These are phyloP conservation scores for Eucommia ulmoides DNA, from an alignment of 257 asterid species.

Conservation along the genomic window DNA sequence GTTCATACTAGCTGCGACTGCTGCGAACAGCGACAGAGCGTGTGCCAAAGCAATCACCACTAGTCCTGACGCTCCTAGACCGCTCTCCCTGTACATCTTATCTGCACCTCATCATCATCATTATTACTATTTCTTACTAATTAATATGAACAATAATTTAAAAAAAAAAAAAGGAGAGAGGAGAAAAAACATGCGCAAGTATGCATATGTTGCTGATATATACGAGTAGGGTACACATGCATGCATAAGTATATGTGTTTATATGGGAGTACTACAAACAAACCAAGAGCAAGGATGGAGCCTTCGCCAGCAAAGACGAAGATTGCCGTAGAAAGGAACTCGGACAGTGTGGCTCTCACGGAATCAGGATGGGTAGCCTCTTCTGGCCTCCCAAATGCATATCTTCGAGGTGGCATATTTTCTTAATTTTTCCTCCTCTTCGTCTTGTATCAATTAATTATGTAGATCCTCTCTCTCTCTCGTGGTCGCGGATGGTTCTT, in stretches of 20 bases:
- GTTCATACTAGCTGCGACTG: slow-evolving; percentile 74
- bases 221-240: too few relatives aligned
- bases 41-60: slow-evolving; percentile 58
- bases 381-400: slow-evolving; percentile 70
- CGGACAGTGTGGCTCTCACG: slow-evolving; percentile 67
- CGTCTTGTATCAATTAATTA: too few relatives aligned
- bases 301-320: slow-evolving; percentile 92
- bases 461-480: background rate
- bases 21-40: slow-evolving; percentile 61
- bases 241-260: too few relatives aligned
- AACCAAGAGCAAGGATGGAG: slow-evolving; percentile 79
- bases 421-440: background rate
- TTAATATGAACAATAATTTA: too few relatives aligned
- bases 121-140: too few relatives aligned
- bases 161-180: too few relatives aligned
- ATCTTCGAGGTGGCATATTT: slow-evolving; percentile 53
- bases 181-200: too few relatives aligned
- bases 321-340: slow-evolving; percentile 74
- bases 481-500: background rate
- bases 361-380: slow-evolving; percentile 97
- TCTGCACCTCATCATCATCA: slow-evolving; percentile 30
- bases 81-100: slow-evolving; percentile 42
- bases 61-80: slow-evolving; percentile 45
- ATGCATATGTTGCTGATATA: too few relatives aligned
- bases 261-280: too few relatives aligned